phyloP scores from a whole-genome alignment of 116 monocot genomes.

The Phalaenopsis hybrid region DNA sequence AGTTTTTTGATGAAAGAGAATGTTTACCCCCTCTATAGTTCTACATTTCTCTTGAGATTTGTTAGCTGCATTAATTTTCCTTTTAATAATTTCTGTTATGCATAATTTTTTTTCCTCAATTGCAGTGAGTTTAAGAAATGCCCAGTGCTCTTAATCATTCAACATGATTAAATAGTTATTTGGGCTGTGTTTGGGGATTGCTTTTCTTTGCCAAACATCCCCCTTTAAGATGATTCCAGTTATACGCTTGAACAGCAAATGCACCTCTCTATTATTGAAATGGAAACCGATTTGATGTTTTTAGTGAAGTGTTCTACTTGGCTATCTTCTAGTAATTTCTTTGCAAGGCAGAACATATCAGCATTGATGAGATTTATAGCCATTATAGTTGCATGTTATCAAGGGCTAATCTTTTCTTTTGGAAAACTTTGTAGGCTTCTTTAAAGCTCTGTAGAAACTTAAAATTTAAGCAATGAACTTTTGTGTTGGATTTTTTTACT shows the following conservation, averaged over 20 bases:
- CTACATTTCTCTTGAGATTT: not conserved
- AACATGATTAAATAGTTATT: not conserved
- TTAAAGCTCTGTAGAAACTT: not conserved
- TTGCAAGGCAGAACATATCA: not conserved
- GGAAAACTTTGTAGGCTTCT: not conserved
- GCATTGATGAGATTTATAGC: too few species aligned
- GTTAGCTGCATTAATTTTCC: not conserved
- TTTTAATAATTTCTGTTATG: not conserved
- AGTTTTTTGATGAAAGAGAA: not conserved
- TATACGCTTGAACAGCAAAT: not conserved
- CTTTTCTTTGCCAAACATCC: not conserved
- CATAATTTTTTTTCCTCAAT: not conserved
- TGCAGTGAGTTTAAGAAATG: not conserved
- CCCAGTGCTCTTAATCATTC: not conserved
- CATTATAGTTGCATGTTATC: not conserved
- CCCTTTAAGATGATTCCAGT: not conserved
- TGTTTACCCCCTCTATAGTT: not conserved
- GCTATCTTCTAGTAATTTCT: not conserved
- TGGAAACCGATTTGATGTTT: not conserved
- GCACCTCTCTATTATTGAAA: not conserved
- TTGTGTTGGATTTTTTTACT: too few species aligned
- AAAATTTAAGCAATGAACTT: not conserved
- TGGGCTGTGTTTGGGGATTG: not conserved
- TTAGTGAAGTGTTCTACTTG: not conserved
- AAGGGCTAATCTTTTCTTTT: not conserved